phyloP scores from a whole-genome alignment of 306 rosid genomes.

The Ammopiptanthus mongolicus region DNA sequence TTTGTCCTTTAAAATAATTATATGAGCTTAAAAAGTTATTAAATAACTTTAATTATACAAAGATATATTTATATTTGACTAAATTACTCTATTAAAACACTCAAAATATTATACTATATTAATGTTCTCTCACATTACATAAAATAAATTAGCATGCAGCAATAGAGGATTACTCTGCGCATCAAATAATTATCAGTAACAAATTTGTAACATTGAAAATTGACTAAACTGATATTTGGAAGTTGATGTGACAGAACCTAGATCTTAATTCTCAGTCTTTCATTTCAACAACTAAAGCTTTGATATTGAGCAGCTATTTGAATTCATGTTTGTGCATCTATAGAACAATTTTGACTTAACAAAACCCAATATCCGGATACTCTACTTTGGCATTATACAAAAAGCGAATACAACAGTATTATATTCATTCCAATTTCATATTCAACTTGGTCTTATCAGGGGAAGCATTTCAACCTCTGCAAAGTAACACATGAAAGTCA shows the following conservation, averaged over 20 bases:
- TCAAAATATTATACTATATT: too few relatives aligned
- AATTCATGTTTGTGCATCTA: not conserved
- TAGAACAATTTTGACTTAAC: not conserved
- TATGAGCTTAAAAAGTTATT: too few relatives aligned
- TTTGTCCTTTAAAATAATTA: too few relatives aligned
- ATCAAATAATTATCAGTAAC: not conserved
- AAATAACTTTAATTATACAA: too few relatives aligned
- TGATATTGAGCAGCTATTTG: not conserved
- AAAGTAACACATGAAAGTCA: constrained; percentile 21
- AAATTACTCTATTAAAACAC: too few relatives aligned
- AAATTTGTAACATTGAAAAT: not conserved
- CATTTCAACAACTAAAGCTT: not conserved
- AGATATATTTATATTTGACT: too few relatives aligned
- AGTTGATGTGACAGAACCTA: not conserved
- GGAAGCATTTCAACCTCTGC: constrained; percentile 97
- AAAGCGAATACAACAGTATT: not conserved
- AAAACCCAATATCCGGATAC: not conserved
- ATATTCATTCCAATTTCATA: not conserved
- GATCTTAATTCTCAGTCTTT: not conserved
- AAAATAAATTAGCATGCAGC: not conserved
- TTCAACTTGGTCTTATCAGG: constrained; percentile 38
- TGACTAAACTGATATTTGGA: not conserved
- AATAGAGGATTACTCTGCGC: not conserved
- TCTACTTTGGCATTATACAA: not conserved
- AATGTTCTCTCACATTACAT: too few relatives aligned